A percentile compares a stretch with the other conserved stretches of the same genome.
These are phyloP conservation scores for Peronospora belbahrii DNA, from an alignment of 352 stramenopile genomes.

Conservation along the genomic window DNA sequence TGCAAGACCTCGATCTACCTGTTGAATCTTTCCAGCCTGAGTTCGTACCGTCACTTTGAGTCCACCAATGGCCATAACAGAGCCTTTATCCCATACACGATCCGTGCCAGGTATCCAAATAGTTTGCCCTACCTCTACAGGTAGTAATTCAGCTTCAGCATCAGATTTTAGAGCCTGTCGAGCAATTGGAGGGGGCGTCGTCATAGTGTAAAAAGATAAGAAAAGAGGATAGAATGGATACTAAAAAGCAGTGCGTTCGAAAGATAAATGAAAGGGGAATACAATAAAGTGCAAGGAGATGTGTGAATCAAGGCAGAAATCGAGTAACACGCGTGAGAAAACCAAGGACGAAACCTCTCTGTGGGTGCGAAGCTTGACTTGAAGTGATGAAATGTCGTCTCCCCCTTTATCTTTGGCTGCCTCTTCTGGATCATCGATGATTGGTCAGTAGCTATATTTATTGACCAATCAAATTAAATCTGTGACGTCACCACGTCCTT, in stretches of 20 bases:
- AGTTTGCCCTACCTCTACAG: slow-evolving; percentile 58
- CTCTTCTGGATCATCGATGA: slow-evolving; percentile 9
- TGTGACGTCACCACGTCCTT: too few species aligned
- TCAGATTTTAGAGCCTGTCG: slow-evolving; percentile 67
- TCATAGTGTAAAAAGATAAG: slow-evolving; percentile 28
- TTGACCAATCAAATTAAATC: neutral
- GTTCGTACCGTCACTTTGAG: slow-evolving; percentile 85
- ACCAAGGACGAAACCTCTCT: slow-evolving; percentile 3
- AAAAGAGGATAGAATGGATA: neutral
- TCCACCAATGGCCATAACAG: slow-evolving; percentile 78
- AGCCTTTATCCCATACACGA: slow-evolving; percentile 67
- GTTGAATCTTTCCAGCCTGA: slow-evolving; percentile 75
- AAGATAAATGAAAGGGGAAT: neutral
- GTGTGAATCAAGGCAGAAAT: neutral
- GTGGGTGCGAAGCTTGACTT: slow-evolving; percentile 30
- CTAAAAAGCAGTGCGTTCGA: neutral
- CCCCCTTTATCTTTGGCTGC: slow-evolving; percentile 1
- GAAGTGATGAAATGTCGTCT: slow-evolving; percentile 28
- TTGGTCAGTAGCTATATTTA: slow-evolving; percentile 1
- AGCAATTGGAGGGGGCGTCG: slow-evolving; percentile 56
- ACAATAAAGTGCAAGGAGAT: neutral
- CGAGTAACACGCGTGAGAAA: neutral
- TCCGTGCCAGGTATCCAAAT: slow-evolving; percentile 75
- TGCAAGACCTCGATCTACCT: slow-evolving; percentile 68
- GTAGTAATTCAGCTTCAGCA: slow-evolving; percentile 55